phyloP scores from a whole-genome alignment of 768 basidiomycete species.

The Leucocoprinus leucothites region DNA sequence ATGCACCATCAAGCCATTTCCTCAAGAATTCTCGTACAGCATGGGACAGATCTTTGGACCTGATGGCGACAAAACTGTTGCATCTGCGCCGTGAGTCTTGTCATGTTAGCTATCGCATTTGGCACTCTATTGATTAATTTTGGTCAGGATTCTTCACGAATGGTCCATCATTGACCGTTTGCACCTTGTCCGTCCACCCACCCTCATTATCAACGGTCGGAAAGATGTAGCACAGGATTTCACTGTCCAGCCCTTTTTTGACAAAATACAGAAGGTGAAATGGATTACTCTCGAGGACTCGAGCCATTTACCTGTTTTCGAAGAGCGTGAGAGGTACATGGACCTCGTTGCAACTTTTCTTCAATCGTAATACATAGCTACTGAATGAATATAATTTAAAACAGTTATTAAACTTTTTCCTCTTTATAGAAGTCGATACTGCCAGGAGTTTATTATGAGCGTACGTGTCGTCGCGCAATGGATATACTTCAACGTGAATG shows the following conservation, averaged over 20 bases:
- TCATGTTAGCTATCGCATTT: slow-evolving; percentile 12
- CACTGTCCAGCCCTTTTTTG: slow-evolving; percentile 34
- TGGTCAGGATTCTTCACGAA: slow-evolving; percentile 22
- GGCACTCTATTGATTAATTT: neutral
- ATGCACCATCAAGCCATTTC: slow-evolving; percentile 20
- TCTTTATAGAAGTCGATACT: no score
- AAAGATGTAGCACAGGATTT: slow-evolving; percentile 40
- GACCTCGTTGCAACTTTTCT: slow-evolving; percentile 26
- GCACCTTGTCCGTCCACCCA: slow-evolving; percentile 33
- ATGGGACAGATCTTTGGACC: slow-evolving; percentile 22
- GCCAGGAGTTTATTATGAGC: no score
- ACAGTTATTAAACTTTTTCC: no score
- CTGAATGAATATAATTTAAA: no score
- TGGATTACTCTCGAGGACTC: slow-evolving; percentile 44
- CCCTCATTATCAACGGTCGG: slow-evolving; percentile 39
- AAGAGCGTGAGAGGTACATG: slow-evolving; percentile 40
- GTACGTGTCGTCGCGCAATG: no score
- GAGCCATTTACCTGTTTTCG: slow-evolving; percentile 41
- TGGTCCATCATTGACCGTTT: slow-evolving; percentile 47
- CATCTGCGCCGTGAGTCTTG: slow-evolving; percentile 25
- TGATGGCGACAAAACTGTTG: slow-evolving; percentile 24
- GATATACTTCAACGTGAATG: no score
- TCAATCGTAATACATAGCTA: no score
- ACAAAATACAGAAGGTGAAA: slow-evolving; percentile 34
- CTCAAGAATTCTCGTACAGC: slow-evolving; percentile 19